Percentiles rank a stretch among this genome's conserved stretches.
These are phyloP conservation scores for Verticillium alfalfae DNA, from an alignment of 2,329 filamentous ascomycete species.

Conservation along the genomic window DNA sequence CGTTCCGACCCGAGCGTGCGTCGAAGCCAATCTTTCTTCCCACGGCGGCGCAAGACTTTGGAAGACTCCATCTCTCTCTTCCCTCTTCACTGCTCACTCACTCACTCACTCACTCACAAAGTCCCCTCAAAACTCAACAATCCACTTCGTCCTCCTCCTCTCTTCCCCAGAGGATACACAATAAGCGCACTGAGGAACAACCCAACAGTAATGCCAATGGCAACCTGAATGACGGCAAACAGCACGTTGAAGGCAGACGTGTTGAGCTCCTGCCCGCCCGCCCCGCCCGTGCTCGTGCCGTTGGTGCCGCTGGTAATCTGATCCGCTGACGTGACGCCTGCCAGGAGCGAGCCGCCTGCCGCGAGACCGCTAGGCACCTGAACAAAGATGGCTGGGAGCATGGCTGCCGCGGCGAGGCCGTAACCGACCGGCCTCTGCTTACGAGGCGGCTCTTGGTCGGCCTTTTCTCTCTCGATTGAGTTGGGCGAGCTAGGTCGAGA, in stretches of 20 bases:
- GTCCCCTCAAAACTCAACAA: slow-evolving; percentile 42
- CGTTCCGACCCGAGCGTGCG: not conserved
- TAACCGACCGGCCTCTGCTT: slow-evolving; percentile 50
- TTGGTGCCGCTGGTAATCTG: slow-evolving; percentile 38
- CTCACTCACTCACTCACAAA: not conserved
- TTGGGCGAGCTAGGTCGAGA: slow-evolving; percentile 8
- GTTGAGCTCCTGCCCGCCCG: slow-evolving; percentile 23
- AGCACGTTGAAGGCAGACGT: slow-evolving; percentile 47
- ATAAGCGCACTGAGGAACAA: slow-evolving; percentile 50
- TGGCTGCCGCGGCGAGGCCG: slow-evolving; percentile 75
- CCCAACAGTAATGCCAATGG: slow-evolving; percentile 58
- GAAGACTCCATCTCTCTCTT: not conserved
- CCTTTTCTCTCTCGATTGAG: slow-evolving; percentile 5
- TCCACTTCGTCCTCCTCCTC: slow-evolving; percentile 51
- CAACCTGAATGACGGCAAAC: slow-evolving; percentile 54
- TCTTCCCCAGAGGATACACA: slow-evolving; percentile 52
- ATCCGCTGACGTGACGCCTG: slow-evolving; percentile 52
- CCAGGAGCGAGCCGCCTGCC: slow-evolving; percentile 51
- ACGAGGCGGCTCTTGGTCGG: slow-evolving; percentile 18
- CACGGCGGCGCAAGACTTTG: not conserved
- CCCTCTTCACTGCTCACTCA: too few relatives aligned
- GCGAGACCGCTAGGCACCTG: slow-evolving; percentile 61
- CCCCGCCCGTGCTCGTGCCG: slow-evolving; percentile 18
- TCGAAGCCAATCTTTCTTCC: not conserved
- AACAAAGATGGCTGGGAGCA: slow-evolving; percentile 81